These are phyloP conservation scores for Penicillium nordicum DNA, from an alignment of 2,329 filamentous ascomycete species.

Conservation along the genomic window DNA sequence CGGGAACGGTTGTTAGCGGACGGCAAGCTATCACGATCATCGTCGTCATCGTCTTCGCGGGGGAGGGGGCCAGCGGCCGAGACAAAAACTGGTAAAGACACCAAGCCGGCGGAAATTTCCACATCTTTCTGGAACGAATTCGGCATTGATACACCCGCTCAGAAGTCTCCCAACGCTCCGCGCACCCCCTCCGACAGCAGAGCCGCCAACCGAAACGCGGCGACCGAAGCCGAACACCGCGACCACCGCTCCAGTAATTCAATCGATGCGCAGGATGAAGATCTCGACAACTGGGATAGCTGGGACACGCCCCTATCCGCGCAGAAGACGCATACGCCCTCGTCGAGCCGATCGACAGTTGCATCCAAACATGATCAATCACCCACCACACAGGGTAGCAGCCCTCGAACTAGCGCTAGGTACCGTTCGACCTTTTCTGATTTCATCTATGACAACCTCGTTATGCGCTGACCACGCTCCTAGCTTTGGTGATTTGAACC, in stretches of 20 bases:
- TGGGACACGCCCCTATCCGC: slow-evolving; percentile 51
- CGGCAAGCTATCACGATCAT: slow-evolving; percentile 30
- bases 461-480: slow-evolving; percentile 28
- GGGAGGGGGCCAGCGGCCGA: slow-evolving; percentile 29
- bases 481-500: slow-evolving; percentile 41
- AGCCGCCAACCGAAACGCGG: slow-evolving; percentile 14
- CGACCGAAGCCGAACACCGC: slow-evolving; percentile 34
- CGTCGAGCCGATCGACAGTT: slow-evolving; percentile 50
- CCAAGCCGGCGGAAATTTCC: slow-evolving; percentile 42
- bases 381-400: slow-evolving; percentile 45
- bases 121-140: slow-evolving; percentile 52
- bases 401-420: slow-evolving; percentile 54
- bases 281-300: slow-evolving; percentile 53
- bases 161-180: slow-evolving; percentile 36
- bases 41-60: slow-evolving; percentile 32
- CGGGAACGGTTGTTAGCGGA: slow-evolving; percentile 32
- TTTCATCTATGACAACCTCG: slow-evolving; percentile 27
- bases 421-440: slow-evolving; percentile 36
- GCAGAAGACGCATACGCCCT: slow-evolving; percentile 41
- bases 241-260: slow-evolving; percentile 29
- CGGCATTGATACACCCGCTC: slow-evolving; percentile 47
- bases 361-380: slow-evolving; percentile 48
- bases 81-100: slow-evolving; percentile 41
- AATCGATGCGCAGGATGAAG: slow-evolving; percentile 36
- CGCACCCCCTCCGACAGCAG: slow-evolving; percentile 24